Evolutionary conservation across 1,139 yeast genomes (phyloP).

Genomic region (Debaryomyces coudertii): DNA sequence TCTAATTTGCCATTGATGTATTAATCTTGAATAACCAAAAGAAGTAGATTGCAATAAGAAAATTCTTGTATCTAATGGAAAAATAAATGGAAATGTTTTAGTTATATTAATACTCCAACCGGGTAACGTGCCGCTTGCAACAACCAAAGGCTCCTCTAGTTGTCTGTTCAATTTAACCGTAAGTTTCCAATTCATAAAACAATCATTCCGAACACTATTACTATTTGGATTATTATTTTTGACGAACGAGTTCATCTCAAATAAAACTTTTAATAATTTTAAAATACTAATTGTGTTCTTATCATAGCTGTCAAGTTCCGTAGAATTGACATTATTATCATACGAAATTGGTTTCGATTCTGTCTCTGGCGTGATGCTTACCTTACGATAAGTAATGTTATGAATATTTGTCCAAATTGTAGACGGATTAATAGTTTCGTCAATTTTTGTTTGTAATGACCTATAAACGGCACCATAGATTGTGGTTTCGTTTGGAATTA

Average conservation of each 20-base stretch:
- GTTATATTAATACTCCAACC: slow-evolving; percentile 81
- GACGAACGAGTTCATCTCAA: slow-evolving; percentile 49
- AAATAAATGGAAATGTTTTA: slow-evolving; percentile 74
- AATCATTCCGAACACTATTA: slow-evolving; percentile 37
- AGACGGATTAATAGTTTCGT: slow-evolving; percentile 50
- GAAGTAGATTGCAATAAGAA: slow-evolving; percentile 85
- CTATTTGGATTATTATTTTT: slow-evolving; percentile 21
- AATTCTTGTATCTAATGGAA: slow-evolving; percentile 81
- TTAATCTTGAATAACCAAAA: slow-evolving; percentile 85
- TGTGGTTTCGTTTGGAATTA: slow-evolving; percentile 70
- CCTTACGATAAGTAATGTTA: slow-evolving; percentile 54
- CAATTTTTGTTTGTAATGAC: slow-evolving; percentile 43
- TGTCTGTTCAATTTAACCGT: slow-evolving; percentile 88
- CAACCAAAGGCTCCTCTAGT: slow-evolving; percentile 85
- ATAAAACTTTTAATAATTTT: slow-evolving; percentile 57
- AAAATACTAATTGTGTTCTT: slow-evolving; percentile 52
- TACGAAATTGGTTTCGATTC: slow-evolving; percentile 21
- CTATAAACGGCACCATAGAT: slow-evolving; percentile 79
- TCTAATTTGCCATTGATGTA: slow-evolving; percentile 73
- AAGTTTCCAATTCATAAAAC: slow-evolving; percentile 76
- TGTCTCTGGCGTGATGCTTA: slow-evolving; percentile 18
- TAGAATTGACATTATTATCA: slow-evolving; percentile 27
- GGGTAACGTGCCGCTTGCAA: slow-evolving; percentile 87
- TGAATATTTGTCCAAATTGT: slow-evolving; percentile 62
- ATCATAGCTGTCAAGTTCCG: slow-evolving; percentile 45